These are phyloP conservation scores for Ulvella scutata DNA, from an alignment of 139 green algal species.

Conservation along the genomic window DNA sequence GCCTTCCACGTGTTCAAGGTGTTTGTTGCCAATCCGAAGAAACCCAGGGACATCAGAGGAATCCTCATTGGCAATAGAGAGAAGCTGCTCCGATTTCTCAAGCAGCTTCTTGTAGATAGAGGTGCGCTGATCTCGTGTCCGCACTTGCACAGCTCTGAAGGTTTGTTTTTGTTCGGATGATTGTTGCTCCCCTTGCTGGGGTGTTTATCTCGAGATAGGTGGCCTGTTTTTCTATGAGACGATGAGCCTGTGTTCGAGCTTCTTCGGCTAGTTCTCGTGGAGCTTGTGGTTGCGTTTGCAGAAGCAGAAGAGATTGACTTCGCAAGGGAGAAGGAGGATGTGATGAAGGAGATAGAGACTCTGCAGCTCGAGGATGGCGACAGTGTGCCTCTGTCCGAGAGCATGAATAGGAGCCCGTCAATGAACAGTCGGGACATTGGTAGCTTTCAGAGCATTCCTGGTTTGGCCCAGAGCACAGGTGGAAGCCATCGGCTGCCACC, in stretches of 20 bases:
- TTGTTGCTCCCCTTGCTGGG: too few relatives aligned
- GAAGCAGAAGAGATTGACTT: slow-evolving; percentile 61
- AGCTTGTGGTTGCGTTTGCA: slow-evolving; percentile 8
- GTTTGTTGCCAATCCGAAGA: slow-evolving; percentile 93
- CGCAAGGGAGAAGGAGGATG: slow-evolving; percentile 76
- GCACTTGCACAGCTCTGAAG: background rate
- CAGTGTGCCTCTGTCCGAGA: background rate
- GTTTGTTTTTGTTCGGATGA: background rate
- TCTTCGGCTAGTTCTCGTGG: background rate
- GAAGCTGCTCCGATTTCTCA: slow-evolving; percentile 83
- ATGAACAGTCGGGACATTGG: background rate
- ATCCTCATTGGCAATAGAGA: slow-evolving; percentile 77
- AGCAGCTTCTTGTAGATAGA: slow-evolving; percentile 80
- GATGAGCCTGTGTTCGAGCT: slow-evolving; percentile 5
- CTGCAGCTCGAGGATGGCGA: background rate
- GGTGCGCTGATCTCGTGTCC: slow-evolving; percentile 17
- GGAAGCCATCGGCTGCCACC: too few relatives aligned
- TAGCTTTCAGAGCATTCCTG: background rate
- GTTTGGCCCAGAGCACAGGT: too few relatives aligned
- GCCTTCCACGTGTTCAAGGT: slow-evolving; percentile 98
- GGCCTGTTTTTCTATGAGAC: background rate
- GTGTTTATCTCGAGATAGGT: too few relatives aligned
- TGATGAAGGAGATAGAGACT: slow-evolving; percentile 61
- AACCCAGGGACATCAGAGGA: slow-evolving; percentile 59
- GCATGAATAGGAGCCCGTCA: too few relatives aligned